Percentiles rank a stretch among this genome's conserved stretches.
phyloP scores from a whole-genome alignment of 73 alveolate species.

The Paramecium caudatum region DNA sequence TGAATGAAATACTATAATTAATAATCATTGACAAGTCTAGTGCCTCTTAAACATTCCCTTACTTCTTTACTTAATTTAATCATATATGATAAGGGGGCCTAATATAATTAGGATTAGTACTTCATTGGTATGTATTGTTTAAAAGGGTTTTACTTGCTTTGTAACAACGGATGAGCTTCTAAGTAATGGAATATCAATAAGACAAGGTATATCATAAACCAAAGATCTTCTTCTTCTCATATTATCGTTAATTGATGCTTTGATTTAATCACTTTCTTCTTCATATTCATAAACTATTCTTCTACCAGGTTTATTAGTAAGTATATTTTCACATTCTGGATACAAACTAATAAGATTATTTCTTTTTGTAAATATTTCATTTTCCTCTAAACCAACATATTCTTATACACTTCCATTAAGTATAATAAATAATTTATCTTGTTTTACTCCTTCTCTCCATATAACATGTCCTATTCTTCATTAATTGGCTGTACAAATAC shows the following conservation, averaged over 20 bases:
- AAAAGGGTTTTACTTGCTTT: not conserved
- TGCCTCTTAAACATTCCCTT: not conserved
- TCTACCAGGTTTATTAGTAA: conserved; percentile 20
- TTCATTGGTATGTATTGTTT: not conserved
- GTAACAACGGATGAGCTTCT: conserved; percentile 20
- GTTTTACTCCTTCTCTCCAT: conserved; percentile 29
- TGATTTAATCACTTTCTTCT: conserved; percentile 5
- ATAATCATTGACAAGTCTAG: not conserved
- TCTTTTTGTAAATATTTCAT: not conserved
- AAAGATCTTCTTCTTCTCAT: conserved; percentile 38
- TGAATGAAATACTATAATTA: not conserved
- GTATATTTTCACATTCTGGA: conserved; percentile 11
- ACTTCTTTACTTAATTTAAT: not conserved
- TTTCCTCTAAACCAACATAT: not conserved
- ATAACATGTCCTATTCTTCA: conserved; percentile 29
- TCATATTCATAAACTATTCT: conserved; percentile 44
- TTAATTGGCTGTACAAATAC: not conserved
- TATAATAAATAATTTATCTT: conserved; percentile 15
- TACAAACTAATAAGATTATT: not conserved
- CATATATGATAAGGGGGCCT: conserved; percentile 51
- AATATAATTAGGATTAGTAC: not conserved
- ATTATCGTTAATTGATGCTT: conserved; percentile 36
- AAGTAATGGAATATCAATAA: not conserved
- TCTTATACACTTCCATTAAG: conserved; percentile 1
- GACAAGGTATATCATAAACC: not conserved